These are phyloP conservation scores for Biscutella laevigata DNA, from an alignment of 441 rosid genomes.

Conservation along the genomic window DNA sequence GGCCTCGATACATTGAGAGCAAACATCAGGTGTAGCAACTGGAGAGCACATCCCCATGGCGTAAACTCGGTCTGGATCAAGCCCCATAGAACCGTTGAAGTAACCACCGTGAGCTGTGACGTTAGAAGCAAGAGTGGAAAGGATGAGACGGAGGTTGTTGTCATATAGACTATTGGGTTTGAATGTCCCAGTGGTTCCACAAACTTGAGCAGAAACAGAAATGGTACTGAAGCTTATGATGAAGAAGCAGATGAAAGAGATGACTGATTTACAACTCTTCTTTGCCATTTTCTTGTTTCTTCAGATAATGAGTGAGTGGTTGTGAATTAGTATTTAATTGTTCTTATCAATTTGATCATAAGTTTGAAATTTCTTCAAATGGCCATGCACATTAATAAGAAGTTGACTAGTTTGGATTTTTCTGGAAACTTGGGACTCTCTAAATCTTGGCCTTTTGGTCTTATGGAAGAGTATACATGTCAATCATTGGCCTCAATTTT, in stretches of 20 bases:
- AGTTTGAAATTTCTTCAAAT: neutral
- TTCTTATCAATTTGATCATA: neutral
- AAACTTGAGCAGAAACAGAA: slow-evolving; percentile 10
- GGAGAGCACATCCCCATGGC: slow-evolving; percentile 32
- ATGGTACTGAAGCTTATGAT: neutral
- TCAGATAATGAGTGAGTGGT: neutral
- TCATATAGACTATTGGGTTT: slow-evolving; percentile 19
- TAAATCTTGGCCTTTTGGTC: neutral
- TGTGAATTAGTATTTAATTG: neutral
- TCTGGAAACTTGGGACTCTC: neutral
- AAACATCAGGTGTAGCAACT: slow-evolving; percentile 25
- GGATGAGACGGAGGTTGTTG: slow-evolving; percentile 12
- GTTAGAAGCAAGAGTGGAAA: slow-evolving; percentile 14
- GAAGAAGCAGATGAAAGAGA: slow-evolving; percentile 8
- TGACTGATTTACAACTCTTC: slow-evolving; percentile 1
- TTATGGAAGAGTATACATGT: neutral
- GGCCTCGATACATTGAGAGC: slow-evolving; percentile 28
- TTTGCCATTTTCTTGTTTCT: slow-evolving; percentile 12
- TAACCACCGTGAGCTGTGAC: slow-evolving; percentile 12
- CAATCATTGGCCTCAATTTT: neutral
- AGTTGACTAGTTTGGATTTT: neutral
- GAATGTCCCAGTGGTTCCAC: neutral
- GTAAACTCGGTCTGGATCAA: slow-evolving; percentile 4
- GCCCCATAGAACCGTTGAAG: slow-evolving; percentile 9
- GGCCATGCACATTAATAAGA: neutral